A percentile compares a stretch with the other conserved stretches of the same genome.
These are phyloP conservation scores for Smittium mucronatum DNA, from an alignment of 371 early-diverging fungal species.

Conservation along the genomic window DNA sequence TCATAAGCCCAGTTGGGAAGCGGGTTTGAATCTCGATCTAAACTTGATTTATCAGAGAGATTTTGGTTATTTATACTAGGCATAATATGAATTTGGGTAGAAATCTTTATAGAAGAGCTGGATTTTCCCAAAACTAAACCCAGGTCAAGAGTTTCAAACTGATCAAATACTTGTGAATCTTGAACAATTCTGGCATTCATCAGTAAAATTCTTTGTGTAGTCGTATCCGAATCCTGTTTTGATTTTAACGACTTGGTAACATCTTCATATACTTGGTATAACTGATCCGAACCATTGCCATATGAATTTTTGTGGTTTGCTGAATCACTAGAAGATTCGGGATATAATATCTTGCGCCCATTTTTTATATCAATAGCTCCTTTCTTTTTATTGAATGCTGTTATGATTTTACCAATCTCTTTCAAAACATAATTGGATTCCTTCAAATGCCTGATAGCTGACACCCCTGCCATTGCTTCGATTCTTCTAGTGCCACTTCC, in stretches of 20 bases:
- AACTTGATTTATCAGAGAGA: neutral
- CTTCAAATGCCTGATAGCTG: constrained; percentile 40
- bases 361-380: neutral
- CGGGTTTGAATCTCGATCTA: neutral
- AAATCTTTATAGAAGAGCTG: neutral
- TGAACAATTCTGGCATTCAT: neutral
- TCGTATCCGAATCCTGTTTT: neutral
- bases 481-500: constrained; percentile 65
- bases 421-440: constrained; percentile 1
- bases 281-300: neutral
- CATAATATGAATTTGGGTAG: neutral
- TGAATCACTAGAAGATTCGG: neutral
- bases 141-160: neutral
- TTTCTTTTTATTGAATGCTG: neutral
- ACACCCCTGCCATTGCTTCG: constrained; percentile 55
- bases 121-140: neutral
- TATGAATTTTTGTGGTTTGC: neutral
- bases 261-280: neutral
- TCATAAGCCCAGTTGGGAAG: neutral
- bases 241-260: neutral
- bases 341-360: neutral
- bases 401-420: neutral
- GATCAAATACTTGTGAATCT: neutral
- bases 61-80: neutral
- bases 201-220: neutral